Evolutionary conservation across 1,284 basidiomycete species (phyloP).

Genomic region (Ceraceosorus bombacis): DNA sequence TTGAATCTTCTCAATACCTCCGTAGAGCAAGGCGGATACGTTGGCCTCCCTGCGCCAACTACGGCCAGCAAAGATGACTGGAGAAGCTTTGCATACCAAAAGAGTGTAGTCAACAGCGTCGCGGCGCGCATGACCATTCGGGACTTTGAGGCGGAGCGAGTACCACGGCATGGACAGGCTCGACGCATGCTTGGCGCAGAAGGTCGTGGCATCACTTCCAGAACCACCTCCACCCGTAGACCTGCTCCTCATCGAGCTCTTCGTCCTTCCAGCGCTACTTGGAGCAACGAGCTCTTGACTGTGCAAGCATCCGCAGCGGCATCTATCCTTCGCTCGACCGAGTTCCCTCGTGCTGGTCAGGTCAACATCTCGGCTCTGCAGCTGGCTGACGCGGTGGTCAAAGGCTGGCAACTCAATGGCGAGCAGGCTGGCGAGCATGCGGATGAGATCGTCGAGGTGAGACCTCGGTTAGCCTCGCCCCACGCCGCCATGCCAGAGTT

Average conservation of each 20-base stretch:
- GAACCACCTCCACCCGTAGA: slow-evolving; percentile 38
- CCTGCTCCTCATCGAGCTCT: slow-evolving; percentile 22
- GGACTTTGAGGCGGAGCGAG: slow-evolving; percentile 33
- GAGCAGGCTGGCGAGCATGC: slow-evolving; percentile 36
- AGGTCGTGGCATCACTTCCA: slow-evolving; percentile 22
- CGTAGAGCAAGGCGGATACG: slow-evolving; percentile 24
- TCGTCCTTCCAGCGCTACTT: slow-evolving; percentile 25
- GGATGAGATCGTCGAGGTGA: slow-evolving; percentile 36
- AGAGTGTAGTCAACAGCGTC: slow-evolving; percentile 25
- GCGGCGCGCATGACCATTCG: slow-evolving; percentile 35
- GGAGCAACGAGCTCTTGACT: slow-evolving; percentile 38
- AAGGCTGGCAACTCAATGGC: slow-evolving; percentile 62
- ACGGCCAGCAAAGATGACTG: slow-evolving; percentile 25
- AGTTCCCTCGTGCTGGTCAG: slow-evolving; percentile 76
- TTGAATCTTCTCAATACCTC: slow-evolving; percentile 33
- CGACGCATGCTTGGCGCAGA: slow-evolving; percentile 17
- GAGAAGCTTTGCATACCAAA: slow-evolving; percentile 37
- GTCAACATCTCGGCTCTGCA: slow-evolving; percentile 71
- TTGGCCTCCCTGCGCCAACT: slow-evolving; percentile 21
- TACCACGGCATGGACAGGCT: slow-evolving; percentile 22
- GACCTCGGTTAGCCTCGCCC: neutral
- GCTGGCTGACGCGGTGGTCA: slow-evolving; percentile 72
- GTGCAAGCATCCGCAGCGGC: slow-evolving; percentile 23
- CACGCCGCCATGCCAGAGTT: no score
- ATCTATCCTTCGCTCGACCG: slow-evolving; percentile 52